phyloP scores from a whole-genome alignment of 306 rosid genomes.

The Pterocarpus santalinus region DNA sequence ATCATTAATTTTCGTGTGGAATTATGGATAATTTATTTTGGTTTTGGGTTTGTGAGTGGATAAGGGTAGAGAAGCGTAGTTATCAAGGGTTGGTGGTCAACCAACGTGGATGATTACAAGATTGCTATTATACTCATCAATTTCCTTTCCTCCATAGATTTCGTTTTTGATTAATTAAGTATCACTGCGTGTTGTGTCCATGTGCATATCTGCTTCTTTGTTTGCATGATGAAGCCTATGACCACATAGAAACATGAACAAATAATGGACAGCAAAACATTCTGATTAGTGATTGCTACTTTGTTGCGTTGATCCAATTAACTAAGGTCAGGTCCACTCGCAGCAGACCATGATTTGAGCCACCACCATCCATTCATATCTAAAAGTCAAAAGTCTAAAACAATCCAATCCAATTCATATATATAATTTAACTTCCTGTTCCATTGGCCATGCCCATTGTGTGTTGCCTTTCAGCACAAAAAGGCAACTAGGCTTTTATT shows the following conservation, averaged over 20 bases:
- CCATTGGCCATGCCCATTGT: conserved; percentile 28
- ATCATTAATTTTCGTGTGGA: conserved; percentile 11
- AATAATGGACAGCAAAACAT: conserved; percentile 35
- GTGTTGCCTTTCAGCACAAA: conserved; percentile 1
- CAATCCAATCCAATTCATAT: background rate
- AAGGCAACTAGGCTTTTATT: conserved; percentile 19
- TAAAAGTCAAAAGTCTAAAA: conserved; percentile 23
- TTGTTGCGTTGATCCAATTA: conserved; percentile 27
- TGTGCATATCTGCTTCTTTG: conserved; percentile 22
- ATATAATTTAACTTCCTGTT: background rate
- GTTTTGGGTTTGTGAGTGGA: background rate
- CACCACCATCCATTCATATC: background rate
- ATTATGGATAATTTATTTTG: background rate
- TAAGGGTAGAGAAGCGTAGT: conserved; percentile 5
- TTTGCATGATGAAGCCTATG: conserved; percentile 16
- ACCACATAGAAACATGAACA: conserved; percentile 21
- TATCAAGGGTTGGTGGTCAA: conserved; percentile 25
- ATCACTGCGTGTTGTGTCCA: background rate
- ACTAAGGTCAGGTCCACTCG: background rate
- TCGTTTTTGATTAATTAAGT: conserved; percentile 31
- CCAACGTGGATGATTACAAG: background rate
- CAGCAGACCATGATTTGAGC: conserved; percentile 26
- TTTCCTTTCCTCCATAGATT: conserved; percentile 11
- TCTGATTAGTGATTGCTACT: background rate
- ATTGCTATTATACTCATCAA: background rate